Evolutionary conservation across 768 basidiomycete genomes (phyloP).

Genomic region (Rhizopogon vulgaris): DNA sequence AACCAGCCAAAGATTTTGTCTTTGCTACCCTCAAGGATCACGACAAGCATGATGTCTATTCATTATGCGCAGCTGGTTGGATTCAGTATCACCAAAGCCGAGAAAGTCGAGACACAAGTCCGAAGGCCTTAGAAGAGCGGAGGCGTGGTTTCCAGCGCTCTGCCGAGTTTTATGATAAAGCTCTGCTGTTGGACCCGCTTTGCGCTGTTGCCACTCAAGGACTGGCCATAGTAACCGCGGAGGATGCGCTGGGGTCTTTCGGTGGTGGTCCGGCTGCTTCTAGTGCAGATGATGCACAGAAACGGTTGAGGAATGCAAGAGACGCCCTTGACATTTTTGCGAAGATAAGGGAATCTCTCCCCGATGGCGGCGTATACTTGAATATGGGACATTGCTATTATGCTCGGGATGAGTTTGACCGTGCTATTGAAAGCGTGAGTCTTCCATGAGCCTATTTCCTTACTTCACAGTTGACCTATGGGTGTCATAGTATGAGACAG

Average conservation of each 20-base stretch:
- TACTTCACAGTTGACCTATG: background rate
- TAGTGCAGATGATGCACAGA: conserved; percentile 57
- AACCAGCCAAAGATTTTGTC: conserved; percentile 84
- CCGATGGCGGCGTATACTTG: conserved; percentile 80
- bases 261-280: conserved; percentile 45
- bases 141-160: conserved; percentile 71
- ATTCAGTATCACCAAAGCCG: conserved; percentile 81
- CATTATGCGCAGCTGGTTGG: conserved; percentile 85
- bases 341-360: conserved; percentile 83
- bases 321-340: conserved; percentile 88
- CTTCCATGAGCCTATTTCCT: background rate
- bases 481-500: conserved; percentile 76
- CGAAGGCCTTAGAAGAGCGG: conserved; percentile 53
- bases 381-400: conserved; percentile 98
- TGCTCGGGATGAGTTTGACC: conserved; percentile 87
- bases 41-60: conserved; percentile 85
- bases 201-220: conserved; percentile 96
- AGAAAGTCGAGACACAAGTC: conserved; percentile 65
- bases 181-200: conserved; percentile 72
- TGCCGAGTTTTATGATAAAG: conserved; percentile 92
- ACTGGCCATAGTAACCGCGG: conserved; percentile 88
- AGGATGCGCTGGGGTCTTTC: conserved; percentile 75
- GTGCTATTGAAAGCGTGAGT: conserved; percentile 91
- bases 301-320: conserved; percentile 65
- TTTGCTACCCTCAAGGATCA: conserved; percentile 80